Conservation (phyloP, 495 filamentous ascomycete species). For the Tuber aestivum region DNA sequence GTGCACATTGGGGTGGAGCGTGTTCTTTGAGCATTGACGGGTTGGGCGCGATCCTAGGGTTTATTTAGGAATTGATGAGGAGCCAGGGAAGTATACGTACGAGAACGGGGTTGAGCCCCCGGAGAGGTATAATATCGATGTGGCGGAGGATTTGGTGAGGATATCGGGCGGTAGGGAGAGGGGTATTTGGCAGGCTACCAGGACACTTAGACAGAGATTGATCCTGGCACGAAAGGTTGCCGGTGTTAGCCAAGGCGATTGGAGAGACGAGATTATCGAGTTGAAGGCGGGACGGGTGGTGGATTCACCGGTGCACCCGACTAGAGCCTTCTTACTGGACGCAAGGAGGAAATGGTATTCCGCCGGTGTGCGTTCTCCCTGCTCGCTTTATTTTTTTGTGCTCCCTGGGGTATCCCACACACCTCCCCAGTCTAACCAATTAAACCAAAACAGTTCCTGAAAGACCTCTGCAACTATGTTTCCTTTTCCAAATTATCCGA, state of each 20-base stretch:
- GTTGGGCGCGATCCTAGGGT: slow-evolving; percentile 41
- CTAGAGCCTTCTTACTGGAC: slow-evolving; percentile 52
- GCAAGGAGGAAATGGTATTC: slow-evolving; percentile 56
- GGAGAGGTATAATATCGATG: slow-evolving; percentile 49
- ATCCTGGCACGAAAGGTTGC: slow-evolving; percentile 31
- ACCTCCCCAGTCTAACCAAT: not conserved
- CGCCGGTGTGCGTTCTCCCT: slow-evolving; percentile 29
- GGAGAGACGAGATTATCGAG: slow-evolving; percentile 23
- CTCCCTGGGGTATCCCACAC: not conserved
- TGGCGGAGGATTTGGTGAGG: slow-evolving; percentile 40
- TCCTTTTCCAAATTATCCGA: slow-evolving; percentile 56
- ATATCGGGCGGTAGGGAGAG: slow-evolving; percentile 50
- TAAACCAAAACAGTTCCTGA: slow-evolving; percentile 44
- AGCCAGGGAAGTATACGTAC: slow-evolving; percentile 44
- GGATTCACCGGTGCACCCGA: slow-evolving; percentile 50
- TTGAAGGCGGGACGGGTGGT: slow-evolving; percentile 42
- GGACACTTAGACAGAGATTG: slow-evolving; percentile 51
- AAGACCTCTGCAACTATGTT: slow-evolving; percentile 55
- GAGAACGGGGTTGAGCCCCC: slow-evolving; percentile 48
- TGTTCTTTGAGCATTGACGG: slow-evolving; percentile 4
- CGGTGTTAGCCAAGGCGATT: not conserved
- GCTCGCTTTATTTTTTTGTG: slow-evolving; percentile 1
- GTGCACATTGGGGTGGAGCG: slow-evolving; percentile 39
- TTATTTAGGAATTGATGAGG: slow-evolving; percentile 45
- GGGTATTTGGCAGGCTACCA: slow-evolving; percentile 55